Conservation (phyloP, 148 eudicot genomes). For the Nepenthes mirabilis region DNA sequence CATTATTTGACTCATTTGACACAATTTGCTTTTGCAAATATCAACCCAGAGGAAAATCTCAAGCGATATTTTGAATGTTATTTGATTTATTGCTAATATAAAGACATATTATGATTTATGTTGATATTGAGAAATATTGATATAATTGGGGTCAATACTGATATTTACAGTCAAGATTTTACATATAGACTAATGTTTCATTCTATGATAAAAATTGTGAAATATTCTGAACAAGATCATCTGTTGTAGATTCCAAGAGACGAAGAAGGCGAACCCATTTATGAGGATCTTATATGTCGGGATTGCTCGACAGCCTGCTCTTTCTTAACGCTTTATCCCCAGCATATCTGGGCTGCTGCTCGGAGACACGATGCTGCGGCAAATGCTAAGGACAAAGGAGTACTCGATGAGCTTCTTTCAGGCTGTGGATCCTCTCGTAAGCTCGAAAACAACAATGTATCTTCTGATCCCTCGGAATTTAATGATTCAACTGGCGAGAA, state of each 20-base stretch:
- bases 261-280: slow-evolving; percentile 74
- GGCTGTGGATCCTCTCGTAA: slow-evolving; percentile 23
- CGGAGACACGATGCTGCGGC: slow-evolving; percentile 20
- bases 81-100: no score
- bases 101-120: no score
- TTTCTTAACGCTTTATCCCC: slow-evolving; percentile 64
- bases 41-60: no score
- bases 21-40: no score
- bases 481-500: slow-evolving; percentile 8
- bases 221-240: not conserved
- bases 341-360: slow-evolving; percentile 36
- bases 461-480: slow-evolving; percentile 11
- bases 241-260: slow-evolving; percentile 69
- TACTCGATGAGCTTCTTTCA: slow-evolving; percentile 25
- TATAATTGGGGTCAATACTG: no score
- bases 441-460: slow-evolving; percentile 11
- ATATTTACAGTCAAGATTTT: no score
- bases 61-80: no score
- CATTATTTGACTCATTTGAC: no score
- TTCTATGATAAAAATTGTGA: not conserved
- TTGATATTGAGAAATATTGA: no score
- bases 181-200: not conserved
- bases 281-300: slow-evolving; percentile 82
- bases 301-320: slow-evolving; percentile 52
- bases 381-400: slow-evolving; percentile 41